Base-by-base conservation (phyloP, 345 rosid species). In the Eucalyptus cloeziana region DNA sequence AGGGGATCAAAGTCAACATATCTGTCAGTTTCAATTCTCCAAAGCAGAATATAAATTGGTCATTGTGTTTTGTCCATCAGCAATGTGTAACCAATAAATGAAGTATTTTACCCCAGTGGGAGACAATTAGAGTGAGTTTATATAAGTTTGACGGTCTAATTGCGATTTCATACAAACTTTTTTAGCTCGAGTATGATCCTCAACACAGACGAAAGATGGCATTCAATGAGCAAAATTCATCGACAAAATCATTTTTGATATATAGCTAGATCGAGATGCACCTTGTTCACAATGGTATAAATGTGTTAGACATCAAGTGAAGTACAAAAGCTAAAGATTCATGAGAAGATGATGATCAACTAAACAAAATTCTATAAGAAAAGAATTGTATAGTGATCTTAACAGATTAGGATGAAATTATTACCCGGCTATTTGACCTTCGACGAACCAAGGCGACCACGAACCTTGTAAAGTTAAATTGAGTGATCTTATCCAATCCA, bases 371-470 rank as follows among this genome's bases (percentile, higher is more conserved):
- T 67, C 43, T 21, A 31, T 16, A 12, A 62, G 3, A 30, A 67
- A 31, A 3, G 5, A 69, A 16, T 31, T 31, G 0, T 31, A 69
- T 31, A 16, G 7, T 31, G 24, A 5, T 69, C 80, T 69, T 31
- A 9, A 31, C 3, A 0, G 45, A 71, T 1, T 37, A 71, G 81
- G 81, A 71, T 71, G 44, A 71, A 71, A n/a, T 22, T 45, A 87
- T 85, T 22, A 90, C 92, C 93, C 92, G 11, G 91, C 92, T 44
- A 90, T 87, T 89, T 92, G 92, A 62, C 90, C 90, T 8, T 90
- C 40, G 3, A 86, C 52, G 80, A n/a, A 40, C 93, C 93, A 91
- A 2, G 91, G 90, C 6, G 88, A 76, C 93, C 92, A 92, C 10
- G 86, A 88, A 31, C 87, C 90, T 25, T 69, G 10, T 22, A 91